Evolutionary conservation across 1,284 basidiomycete species (phyloP).

Genomic region (Ustilago hordei): DNA sequence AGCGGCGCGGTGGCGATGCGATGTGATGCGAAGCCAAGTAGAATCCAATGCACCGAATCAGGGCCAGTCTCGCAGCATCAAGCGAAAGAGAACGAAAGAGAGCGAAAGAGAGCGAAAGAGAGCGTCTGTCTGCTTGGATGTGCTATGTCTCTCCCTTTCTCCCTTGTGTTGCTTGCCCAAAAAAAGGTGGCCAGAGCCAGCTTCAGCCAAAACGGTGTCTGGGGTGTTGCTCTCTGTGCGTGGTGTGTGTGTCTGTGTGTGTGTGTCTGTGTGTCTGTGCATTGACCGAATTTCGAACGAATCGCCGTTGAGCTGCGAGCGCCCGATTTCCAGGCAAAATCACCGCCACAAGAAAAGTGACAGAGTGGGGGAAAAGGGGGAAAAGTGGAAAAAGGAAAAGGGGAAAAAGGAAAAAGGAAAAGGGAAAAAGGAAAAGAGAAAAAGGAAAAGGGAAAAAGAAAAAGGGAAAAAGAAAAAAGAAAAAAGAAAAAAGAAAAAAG

Average conservation of each 20-base stretch:
- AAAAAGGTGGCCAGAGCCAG: slow-evolving; percentile 25
- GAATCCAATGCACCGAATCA: slow-evolving; percentile 17
- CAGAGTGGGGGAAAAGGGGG: slow-evolving; percentile 3
- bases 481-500: not conserved
- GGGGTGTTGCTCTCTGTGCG: not conserved
- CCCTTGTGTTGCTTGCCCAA: slow-evolving; percentile 4
- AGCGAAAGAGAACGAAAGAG: not conserved
- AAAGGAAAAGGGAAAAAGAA: too few relatives aligned
- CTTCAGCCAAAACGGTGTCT: not conserved
- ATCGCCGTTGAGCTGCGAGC: slow-evolving; percentile 7
- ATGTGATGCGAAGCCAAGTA: slow-evolving; percentile 8
- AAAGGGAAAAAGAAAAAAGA: too few relatives aligned
- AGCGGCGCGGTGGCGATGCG: slow-evolving; percentile 15
- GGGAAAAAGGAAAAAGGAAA: not conserved
- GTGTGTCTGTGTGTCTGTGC: slow-evolving; percentile 1
- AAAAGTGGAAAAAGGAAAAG: not conserved
- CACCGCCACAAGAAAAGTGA: not conserved
- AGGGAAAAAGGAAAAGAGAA: too few relatives aligned
- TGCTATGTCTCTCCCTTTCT: not conserved
- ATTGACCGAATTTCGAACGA: slow-evolving; percentile 15
- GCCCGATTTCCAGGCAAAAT: not conserved
- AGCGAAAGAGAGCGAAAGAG: too few relatives aligned
- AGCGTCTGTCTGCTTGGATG: too few relatives aligned
- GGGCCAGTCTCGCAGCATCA: not conserved
- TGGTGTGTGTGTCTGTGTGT: too few relatives aligned